Evolutionary conservation across 345 rosid genomes (phyloP), one percentile per base, ranked within the genome.

Genomic region (Gossypium rotundifolium): DNA sequence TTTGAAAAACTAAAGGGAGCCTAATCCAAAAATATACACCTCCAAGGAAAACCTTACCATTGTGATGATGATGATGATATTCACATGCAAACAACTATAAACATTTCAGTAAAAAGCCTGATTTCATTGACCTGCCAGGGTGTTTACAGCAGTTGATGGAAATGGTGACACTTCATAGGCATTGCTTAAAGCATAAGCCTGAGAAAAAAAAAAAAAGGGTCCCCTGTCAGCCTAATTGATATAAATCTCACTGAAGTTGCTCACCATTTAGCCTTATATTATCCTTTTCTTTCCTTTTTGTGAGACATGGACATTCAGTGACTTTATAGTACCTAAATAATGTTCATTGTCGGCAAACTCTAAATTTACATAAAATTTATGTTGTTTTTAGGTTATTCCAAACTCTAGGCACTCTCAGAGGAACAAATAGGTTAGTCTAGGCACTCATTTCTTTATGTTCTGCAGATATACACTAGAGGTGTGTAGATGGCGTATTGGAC

Each of bases 151-250:
- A 48, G 74, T 74, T 74, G 66, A 77, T 44, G 67, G 67, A 69
- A 53, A 62, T 33, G 38, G 23, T n/a, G 40, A 33, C 51, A 23
- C 68, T 52, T 63, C 38, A 63, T 58, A 75, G 68, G 20, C 20
- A 54, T 81, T 77, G 84, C 87, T 84, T 78, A 78, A 82, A 84
- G 77, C 75, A 62, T 14, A 84, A 80, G 84, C 72, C 64, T 77
- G 65, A 33, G 40, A 5, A 1, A 33, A 5, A 33, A 33, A 29
- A 33, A 33, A 33, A 33, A 33, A 29, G 79, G 79, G 67, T 81
- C 76, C 77, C 71, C 44, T 72, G 79, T 71, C 83, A 75, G 52
- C 80, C 65, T 78, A 82, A 71, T 65, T 61, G 69, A 76, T 74
- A 48, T 14, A 53, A 53, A 77, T 74, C 9, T 57, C 68, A 9